Conservation (phyloP, 2,329 filamentous ascomycete species). For the Colletotrichum liaoningense region DNA sequence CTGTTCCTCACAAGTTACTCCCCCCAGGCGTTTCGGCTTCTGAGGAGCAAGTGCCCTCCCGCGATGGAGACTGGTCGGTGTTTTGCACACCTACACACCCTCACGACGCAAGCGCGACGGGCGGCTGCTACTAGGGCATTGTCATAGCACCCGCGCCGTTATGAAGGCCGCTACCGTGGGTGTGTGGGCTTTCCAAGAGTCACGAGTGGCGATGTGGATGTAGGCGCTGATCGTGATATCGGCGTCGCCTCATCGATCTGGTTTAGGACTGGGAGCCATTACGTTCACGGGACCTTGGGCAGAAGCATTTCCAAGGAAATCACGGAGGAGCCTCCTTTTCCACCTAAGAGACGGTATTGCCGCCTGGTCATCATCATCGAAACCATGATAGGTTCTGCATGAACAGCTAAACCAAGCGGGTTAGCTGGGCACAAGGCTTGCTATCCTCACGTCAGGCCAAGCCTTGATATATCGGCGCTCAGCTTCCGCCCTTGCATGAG, state of each 20-base stretch:
- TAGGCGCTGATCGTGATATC: conserved; percentile 4
- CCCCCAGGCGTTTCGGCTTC: conserved; percentile 14
- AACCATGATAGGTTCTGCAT: background rate
- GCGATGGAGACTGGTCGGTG: conserved; percentile 11
- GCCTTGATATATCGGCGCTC: conserved; percentile 68
- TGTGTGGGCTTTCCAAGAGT: background rate
- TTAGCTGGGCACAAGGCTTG: background rate
- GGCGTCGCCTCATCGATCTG: background rate
- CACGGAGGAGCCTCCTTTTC: background rate
- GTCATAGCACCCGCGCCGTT: background rate
- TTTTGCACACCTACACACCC: background rate
- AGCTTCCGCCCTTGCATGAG: conserved; percentile 69
- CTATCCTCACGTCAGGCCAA: conserved; percentile 46
- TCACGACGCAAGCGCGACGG: background rate
- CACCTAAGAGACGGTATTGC: background rate
- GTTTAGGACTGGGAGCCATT: background rate
- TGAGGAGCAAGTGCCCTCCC: background rate
- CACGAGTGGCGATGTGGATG: conserved; percentile 13
- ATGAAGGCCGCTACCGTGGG: background rate
- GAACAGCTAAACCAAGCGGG: background rate
- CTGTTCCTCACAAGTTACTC: background rate
- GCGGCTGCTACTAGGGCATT: conserved; percentile 1
- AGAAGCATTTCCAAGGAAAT: background rate
- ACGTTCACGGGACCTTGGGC: background rate
- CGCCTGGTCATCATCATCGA: background rate